phyloP scores from a whole-genome alignment of 1,284 basidiomycete genomes.

The Ceratobasidium sp. region DNA sequence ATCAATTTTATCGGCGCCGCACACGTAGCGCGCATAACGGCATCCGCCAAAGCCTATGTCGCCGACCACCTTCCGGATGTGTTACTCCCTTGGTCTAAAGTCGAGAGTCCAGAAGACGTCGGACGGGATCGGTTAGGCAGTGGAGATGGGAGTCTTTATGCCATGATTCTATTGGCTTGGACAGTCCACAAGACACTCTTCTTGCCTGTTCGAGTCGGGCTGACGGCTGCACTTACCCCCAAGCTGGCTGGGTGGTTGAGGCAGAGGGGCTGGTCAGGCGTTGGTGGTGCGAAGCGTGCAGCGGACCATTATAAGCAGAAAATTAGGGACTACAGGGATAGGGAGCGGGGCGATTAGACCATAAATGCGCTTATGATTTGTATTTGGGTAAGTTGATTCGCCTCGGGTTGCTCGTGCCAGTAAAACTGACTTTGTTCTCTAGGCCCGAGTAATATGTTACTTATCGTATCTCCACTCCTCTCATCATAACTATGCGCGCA shows the following conservation, averaged over 20 bases:
- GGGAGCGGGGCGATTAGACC: constrained; percentile 19
- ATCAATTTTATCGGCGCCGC: constrained; percentile 91
- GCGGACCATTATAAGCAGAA: constrained; percentile 54
- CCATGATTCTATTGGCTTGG: constrained; percentile 91
- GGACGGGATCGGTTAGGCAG: constrained; percentile 42
- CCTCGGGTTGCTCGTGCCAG: not conserved
- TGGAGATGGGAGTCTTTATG: constrained; percentile 75
- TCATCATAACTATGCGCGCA: not conserved
- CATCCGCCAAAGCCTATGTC: constrained; percentile 60
- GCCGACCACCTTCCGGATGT: constrained; percentile 49
- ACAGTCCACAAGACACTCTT: constrained; percentile 95
- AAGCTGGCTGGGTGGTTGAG: constrained; percentile 79
- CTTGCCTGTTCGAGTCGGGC: constrained; percentile 85
- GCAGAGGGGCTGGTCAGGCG: constrained; percentile 74
- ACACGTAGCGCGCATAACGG: constrained; percentile 73
- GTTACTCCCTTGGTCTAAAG: constrained; percentile 10
- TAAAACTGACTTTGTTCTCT: not conserved
- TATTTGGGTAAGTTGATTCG: not conserved
- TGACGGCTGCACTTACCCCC: constrained; percentile 88
- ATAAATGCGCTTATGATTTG: not conserved
- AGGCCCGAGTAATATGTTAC: no score
- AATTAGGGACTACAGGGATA: constrained; percentile 28
- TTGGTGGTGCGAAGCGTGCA: constrained; percentile 68
- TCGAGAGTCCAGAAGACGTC: constrained; percentile 27
- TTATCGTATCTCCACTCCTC: no score